Base-by-base conservation (phyloP, 306 rosid species). In the Sesbania bispinosa region DNA sequence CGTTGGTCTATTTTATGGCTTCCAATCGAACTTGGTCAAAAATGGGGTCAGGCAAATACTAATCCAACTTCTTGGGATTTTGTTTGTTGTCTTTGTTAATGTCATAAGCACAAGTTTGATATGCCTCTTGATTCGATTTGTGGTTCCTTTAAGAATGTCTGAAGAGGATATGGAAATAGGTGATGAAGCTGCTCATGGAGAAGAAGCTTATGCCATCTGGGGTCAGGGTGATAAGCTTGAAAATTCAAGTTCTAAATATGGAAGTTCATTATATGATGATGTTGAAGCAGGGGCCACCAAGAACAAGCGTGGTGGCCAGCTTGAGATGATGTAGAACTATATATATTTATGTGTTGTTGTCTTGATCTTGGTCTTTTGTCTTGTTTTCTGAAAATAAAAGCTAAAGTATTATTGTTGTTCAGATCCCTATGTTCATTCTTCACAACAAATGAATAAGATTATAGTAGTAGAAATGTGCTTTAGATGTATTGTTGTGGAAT, bases 141-240 rank as follows among this genome's bases (percentile, higher is more conserved):
- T 77, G 0, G 55, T 84, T 78, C 87, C 87, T 0, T 30, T 84
- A 4, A 79, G 85, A 48, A 84, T 84, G 87, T 80, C 85, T 0
- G 87, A 80, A 23, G 87, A 80, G 75, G 87, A 84, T 10, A 84
- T 84, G 87, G 87, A 84, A 19, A 69, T 84, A 0, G 87, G 87
- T 26, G 87, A 84, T 36, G 87, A 82, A 36, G 87, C 87, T 72
- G 87, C 87, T 55, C 87, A 84, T 32, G 87, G 87, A 2, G 87
- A 84, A 77, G 87, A 80, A 23, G 87, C 87, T 3, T 84, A 84
- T 77, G 87, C 87, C 0, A 84, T 84, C 5, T 80, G 87, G 85
- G 87, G 87, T 19, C 87, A 84, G 15, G 87, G 85, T 19, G 87
- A 84, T 62, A 84, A 84, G 67, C 80, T 67, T 67, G 87, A 84